A percentile compares a stretch with the other conserved stretches of the same genome.
phyloP scores from a whole-genome alignment of 2,329 filamentous ascomycete species.

The Scopulariopsis brevicaulis region DNA sequence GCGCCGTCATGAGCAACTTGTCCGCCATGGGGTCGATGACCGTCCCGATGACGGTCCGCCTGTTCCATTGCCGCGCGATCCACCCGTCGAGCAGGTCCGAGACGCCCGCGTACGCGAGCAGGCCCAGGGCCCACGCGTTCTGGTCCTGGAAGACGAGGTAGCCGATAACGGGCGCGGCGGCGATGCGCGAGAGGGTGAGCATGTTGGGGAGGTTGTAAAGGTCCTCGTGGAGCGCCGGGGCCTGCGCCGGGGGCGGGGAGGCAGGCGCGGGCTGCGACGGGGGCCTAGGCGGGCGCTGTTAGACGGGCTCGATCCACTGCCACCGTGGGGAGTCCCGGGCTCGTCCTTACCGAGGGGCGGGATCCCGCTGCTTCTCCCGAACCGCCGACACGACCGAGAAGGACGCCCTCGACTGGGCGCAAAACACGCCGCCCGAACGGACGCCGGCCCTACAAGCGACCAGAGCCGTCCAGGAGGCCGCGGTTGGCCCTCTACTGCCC shows the following conservation, averaged over 20 bases:
- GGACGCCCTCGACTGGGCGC: neutral
- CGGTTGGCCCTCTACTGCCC: neutral
- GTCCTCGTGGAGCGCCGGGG: constrained; percentile 54
- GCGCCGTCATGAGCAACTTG: constrained; percentile 87
- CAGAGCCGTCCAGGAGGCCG: neutral
- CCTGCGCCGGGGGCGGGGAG: neutral
- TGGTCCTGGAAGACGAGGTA: constrained; percentile 81
- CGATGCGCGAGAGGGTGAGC: constrained; percentile 75
- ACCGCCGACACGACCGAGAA: neutral
- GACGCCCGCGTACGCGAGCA: constrained; percentile 88
- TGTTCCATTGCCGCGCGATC: constrained; percentile 78
- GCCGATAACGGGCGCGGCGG: constrained; percentile 74
- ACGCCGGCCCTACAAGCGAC: neutral
- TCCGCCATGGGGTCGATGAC: constrained; percentile 96
- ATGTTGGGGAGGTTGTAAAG: constrained; percentile 97
- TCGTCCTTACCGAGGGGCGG: neutral
- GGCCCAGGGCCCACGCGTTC: constrained; percentile 63
- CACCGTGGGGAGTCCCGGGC: neutral
- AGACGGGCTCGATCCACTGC: neutral
- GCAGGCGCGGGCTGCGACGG: neutral
- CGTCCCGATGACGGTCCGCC: constrained; percentile 87
- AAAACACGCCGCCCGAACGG: neutral
- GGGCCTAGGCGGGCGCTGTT: neutral
- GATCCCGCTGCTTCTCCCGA: neutral
- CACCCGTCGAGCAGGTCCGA: constrained; percentile 91